Base-by-base conservation (phyloP, 768 basidiomycete genomes). In the Lactifluus pinguis region DNA sequence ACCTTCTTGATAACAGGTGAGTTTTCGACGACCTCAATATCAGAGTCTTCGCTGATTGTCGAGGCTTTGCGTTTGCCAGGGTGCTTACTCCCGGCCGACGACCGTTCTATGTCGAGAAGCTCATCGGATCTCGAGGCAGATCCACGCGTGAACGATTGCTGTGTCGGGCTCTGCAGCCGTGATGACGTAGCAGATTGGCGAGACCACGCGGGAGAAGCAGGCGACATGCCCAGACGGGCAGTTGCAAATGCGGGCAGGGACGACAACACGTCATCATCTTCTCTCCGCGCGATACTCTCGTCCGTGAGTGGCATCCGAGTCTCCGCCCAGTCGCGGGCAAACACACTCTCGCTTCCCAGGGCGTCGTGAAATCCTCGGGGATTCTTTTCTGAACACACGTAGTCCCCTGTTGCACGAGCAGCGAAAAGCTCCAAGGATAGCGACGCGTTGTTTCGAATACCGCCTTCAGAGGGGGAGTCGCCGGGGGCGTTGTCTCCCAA, bases 301-400 rank as follows among this genome's bases (percentile, higher is more conserved):
- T 69, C 68, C 34, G 79, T 76, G 49, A 76, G 67, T 25, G 76
- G 71, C 60, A 84, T 68, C 54, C 87, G 77, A 3, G 84, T 83
- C 71, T 90, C 89, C 51, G 87, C 77, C 87, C 87, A 91, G 69
- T 91, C 89, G 30, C 88, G 77, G 59, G 79, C 76, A 69, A 88
- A 89, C 3, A 89, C 65, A 60, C 77, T 83, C 66, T 91, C 87
- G 0, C 78, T 73, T 0, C 78, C 76, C 7, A 86, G 66, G 0
- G 81, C 82, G 63, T 89, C 89, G 68, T 87, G 83, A 62, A 90
- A 86, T 11, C 60, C 81, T 76, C 47, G 74, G 67, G 44, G 65
- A 63, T 6, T 70, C 64, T 54, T 78, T 73, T 29, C 69, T 65
- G 38, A 63, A 34, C 68, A 69, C 21, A 66, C 51, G 41, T 21